Evolutionary conservation across 805 yeast species (phyloP).

Genomic region (Suhomyces sp.): DNA sequence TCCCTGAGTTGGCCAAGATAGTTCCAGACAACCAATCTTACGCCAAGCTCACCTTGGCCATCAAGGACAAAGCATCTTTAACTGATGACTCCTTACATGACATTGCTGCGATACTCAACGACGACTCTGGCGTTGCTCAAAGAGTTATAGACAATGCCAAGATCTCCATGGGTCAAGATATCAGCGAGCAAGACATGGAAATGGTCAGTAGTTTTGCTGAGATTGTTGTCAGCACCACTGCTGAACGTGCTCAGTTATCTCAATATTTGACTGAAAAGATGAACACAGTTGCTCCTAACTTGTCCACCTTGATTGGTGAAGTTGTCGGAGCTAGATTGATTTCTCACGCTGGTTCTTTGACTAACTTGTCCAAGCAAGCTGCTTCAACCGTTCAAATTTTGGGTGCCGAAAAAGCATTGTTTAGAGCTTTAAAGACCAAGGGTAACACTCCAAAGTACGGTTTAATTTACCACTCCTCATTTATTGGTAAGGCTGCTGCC

Average conservation of each 20-base stretch:
- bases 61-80: constrained; percentile 83
- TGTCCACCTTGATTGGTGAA: constrained; percentile 96
- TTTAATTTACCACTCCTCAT: constrained; percentile 89
- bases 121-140: constrained; percentile 88
- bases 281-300: constrained; percentile 97
- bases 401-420: constrained; percentile 96
- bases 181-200: constrained; percentile 90
- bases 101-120: constrained; percentile 83
- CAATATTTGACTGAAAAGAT: constrained; percentile 90
- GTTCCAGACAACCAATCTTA: constrained; percentile 85
- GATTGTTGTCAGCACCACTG: constrained; percentile 88
- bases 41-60: constrained; percentile 77
- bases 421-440: constrained; percentile 94
- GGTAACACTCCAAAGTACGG: constrained; percentile 98
- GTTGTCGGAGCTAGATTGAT: constrained; percentile 98
- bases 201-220: constrained; percentile 89
- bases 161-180: constrained; percentile 98
- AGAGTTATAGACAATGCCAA: constrained; percentile 90
- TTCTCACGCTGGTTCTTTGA: constrained; percentile 97
- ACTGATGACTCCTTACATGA: constrained; percentile 94
- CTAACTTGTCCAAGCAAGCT: constrained; percentile 95
- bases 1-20: constrained; percentile 93
- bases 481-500: constrained; percentile 89
- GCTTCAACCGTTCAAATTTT: constrained; percentile 98
- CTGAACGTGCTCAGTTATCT: constrained; percentile 81